phyloP scores from a whole-genome alignment of 2,329 filamentous ascomycete genomes.

The Xylariaceae sp. region DNA sequence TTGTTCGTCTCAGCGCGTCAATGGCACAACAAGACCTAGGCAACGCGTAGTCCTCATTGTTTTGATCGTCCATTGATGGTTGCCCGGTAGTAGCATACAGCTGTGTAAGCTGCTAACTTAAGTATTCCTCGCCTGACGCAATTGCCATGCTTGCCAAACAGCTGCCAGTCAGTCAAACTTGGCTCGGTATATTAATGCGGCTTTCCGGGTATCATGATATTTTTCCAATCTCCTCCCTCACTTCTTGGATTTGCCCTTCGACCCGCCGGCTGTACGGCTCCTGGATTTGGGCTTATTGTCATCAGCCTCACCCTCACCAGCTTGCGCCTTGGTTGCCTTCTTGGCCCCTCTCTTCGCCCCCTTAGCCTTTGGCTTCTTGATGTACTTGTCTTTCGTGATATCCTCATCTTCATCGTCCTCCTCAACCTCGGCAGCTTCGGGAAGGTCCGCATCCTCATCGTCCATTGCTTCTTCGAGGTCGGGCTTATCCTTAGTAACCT shows the following conservation, averaged over 20 bases:
- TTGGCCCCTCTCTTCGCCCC: conserved; percentile 46
- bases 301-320: conserved; percentile 41
- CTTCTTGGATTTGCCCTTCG: conserved; percentile 30
- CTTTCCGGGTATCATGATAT: background rate
- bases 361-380: conserved; percentile 81
- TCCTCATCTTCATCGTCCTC: conserved; percentile 71
- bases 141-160: too few relatives aligned
- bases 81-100: too few relatives aligned
- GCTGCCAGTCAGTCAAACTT: too few relatives aligned
- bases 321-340: conserved; percentile 35
- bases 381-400: conserved; percentile 90
- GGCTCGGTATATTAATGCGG: background rate
- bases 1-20: too few relatives aligned
- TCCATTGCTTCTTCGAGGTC: conserved; percentile 96
- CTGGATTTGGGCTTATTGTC: conserved; percentile 34
- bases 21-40: too few relatives aligned
- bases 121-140: too few relatives aligned
- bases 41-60: too few relatives aligned
- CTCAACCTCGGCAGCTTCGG: conserved; percentile 54
- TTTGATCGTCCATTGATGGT: too few relatives aligned
- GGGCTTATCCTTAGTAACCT: conserved; percentile 67
- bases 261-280: conserved; percentile 22
- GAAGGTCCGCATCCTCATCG: conserved; percentile 68
- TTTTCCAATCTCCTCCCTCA: conserved; percentile 16
- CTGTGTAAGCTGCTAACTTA: too few relatives aligned